These are phyloP conservation scores for Chaetomium cochliodes DNA, from an alignment of 495 filamentous ascomycete species.

Conservation along the genomic window DNA sequence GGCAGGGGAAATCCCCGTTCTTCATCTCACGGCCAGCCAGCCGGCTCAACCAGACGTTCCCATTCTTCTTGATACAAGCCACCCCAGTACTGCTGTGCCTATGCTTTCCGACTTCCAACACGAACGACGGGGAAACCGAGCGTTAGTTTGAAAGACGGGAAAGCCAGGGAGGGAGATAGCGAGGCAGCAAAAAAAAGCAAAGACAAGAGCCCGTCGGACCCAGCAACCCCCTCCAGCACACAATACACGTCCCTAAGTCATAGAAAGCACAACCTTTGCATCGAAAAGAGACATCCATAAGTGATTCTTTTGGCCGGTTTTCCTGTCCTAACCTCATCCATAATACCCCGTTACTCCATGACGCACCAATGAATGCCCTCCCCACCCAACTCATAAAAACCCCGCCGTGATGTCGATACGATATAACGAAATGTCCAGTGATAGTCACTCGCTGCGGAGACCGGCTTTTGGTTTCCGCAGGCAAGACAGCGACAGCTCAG, in stretches of 20 bases:
- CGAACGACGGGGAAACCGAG: background rate
- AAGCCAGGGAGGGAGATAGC: background rate
- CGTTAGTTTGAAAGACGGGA: background rate
- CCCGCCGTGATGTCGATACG: slow-evolving; percentile 14
- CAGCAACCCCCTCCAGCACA: background rate
- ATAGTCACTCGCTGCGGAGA: background rate
- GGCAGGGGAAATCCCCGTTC: no score
- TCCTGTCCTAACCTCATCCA: slow-evolving; percentile 26
- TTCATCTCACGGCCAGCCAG: no score
- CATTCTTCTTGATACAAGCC: no score
- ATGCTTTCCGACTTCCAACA: background rate
- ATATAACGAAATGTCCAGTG: slow-evolving; percentile 16
- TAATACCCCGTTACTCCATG: slow-evolving; percentile 29
- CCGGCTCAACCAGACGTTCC: no score
- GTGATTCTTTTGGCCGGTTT: slow-evolving; percentile 23
- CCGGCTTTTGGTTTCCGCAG: background rate
- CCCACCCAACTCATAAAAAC: slow-evolving; percentile 13
- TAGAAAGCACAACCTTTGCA: slow-evolving; percentile 9
- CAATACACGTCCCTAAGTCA: background rate
- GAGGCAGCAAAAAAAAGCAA: background rate
- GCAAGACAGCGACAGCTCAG: slow-evolving; percentile 8
- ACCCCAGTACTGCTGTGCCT: no score
- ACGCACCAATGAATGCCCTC: slow-evolving; percentile 27
- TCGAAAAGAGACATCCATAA: slow-evolving; percentile 20
- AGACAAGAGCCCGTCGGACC: background rate